Evolutionary conservation across 1,284 basidiomycete genomes (phyloP), one percentile per base, ranked within the genome.

Genomic region (Ganoderma meredithae): DNA sequence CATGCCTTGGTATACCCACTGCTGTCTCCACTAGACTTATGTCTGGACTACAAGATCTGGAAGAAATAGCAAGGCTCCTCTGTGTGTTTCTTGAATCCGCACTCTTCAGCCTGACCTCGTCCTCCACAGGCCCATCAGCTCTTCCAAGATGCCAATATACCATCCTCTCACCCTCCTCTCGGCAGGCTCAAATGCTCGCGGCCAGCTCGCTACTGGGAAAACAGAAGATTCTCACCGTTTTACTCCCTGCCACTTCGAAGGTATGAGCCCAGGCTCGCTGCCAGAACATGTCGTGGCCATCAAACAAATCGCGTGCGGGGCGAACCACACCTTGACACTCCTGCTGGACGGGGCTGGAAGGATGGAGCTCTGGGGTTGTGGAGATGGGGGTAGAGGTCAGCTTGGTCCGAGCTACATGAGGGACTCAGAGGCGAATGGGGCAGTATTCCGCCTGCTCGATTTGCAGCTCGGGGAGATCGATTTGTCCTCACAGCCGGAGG

Each of bases 161-260:
- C 19, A 68, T 71, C 60, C 25, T 60, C 2, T 47, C 65, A 15
- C 63, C 69, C 36, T 60, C 13, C 27, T 75, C 56, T 86, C 90
- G 9, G 85, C 89, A 52, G 94, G 94, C 3, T 95, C 93, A 0
- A 96, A 96, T 75, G 90, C 90, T 17, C 84, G 85, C 56, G 93
- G 91, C 1, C 94, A 95, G 76, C 88, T 96, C 5, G 89, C 85
- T 0, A 86, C 87, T 49, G 84, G 84, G 0, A 81, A 85, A 65
- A 33, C 76, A 4, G 85, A 91, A 15, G 94, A 95, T 74, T 85
- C 86, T 0, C 82, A 88, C 72, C 70, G 64, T 0, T 92, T 94
- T 75, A 76, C 76, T 0, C 79, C 80, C 2, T 90, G 88, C 74
- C 71, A 77, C 2, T 91, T 83, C 75, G 71, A 58, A 27, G 74